Percentiles rank a stretch among this genome's conserved stretches.
Conservation (phyloP, 2,329 filamentous ascomycete species). For the Huntiella savannae region DNA sequence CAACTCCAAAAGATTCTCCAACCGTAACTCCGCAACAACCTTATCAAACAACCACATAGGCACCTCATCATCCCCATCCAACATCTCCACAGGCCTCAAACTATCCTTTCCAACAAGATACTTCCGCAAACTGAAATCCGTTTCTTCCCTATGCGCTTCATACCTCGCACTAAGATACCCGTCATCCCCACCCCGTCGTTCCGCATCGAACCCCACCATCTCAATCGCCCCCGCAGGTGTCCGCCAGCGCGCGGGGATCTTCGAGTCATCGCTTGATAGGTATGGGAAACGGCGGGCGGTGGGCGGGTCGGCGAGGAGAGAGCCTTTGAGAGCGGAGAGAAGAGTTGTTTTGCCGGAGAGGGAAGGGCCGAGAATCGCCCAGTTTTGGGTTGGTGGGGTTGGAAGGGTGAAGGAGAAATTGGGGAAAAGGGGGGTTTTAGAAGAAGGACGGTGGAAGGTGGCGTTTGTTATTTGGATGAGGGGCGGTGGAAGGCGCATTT, state of each 20-base stretch:
- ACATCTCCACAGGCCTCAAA: slow-evolving; percentile 45
- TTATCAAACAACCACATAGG: slow-evolving; percentile 34
- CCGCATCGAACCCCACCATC: slow-evolving; percentile 78
- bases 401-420: slow-evolving; percentile 52
- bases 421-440: slow-evolving; percentile 44
- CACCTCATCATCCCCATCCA: slow-evolving; percentile 26
- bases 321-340: slow-evolving; percentile 57
- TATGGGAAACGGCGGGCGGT: slow-evolving; percentile 61
- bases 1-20: slow-evolving; percentile 52
- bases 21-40: slow-evolving; percentile 49
- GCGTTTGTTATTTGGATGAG: slow-evolving; percentile 57
- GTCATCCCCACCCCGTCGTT: slow-evolving; percentile 40
- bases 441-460: slow-evolving; percentile 61
- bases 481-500: slow-evolving; percentile 24
- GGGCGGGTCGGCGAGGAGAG: slow-evolving; percentile 57
- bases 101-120: slow-evolving; percentile 70
- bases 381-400: slow-evolving; percentile 41
- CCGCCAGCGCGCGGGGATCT: slow-evolving; percentile 27
- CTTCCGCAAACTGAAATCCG: slow-evolving; percentile 67
- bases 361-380: slow-evolving; percentile 70
- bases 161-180: slow-evolving; percentile 81
- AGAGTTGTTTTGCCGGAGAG: slow-evolving; percentile 66
- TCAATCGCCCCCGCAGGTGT: slow-evolving; percentile 51
- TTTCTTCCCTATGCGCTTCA: slow-evolving; percentile 69
- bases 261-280: slow-evolving; percentile 43